Evolutionary conservation across 164 flowering plant genomes (phyloP), one percentile per base, ranked within the genome.

Genomic region (Vitis rupestris): DNA sequence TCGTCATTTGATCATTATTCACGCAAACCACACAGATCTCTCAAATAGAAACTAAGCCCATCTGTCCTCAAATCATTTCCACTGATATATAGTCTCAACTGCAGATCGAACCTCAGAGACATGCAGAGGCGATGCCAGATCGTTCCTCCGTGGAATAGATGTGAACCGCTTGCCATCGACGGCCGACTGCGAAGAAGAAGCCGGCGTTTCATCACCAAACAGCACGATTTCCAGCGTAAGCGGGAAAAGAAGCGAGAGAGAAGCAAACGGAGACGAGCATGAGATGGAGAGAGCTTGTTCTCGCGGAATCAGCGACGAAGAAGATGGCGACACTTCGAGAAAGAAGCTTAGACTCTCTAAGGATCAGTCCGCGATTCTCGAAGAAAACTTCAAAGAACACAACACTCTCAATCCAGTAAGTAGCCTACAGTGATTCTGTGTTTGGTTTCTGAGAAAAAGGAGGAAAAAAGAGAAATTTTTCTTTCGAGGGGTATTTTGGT

Each of bases 331-430:
- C 13, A 77, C 70, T 13, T 82, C 92, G 0, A 82, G 97, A 58
- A 92, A 92, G 80, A 90, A 92, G 74, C 88, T 92, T 52, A 68
- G 97, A 62, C 85, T 92, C 3, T 77, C 92, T n/a, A 87, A 86
- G 66, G 97, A 90, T 37, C 97, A 92, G 77, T 87, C 96, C 10
- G 90, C 89, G 14, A 67, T 85, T 48, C 90, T 92, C 9, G 97
- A 92, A 71, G 94, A 92, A 59, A 87, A 87, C 83, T 92, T 92
- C 83, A 90, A 90, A 76, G 92, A 92, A 67, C 97, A 90, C 88
- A 85, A 72, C 74, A 86, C 88, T 67, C 91, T 92, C 79, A 92
- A 92, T 64, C 97, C 97, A 3, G 97, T 92, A 84, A 80, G 94
- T 78, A 9, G 27, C 5, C 1, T 55, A 12, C 15, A 13, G 15